Evolutionary conservation across 768 basidiomycete species (phyloP).

Genomic region (Tylopilus vinaceipallidus): DNA sequence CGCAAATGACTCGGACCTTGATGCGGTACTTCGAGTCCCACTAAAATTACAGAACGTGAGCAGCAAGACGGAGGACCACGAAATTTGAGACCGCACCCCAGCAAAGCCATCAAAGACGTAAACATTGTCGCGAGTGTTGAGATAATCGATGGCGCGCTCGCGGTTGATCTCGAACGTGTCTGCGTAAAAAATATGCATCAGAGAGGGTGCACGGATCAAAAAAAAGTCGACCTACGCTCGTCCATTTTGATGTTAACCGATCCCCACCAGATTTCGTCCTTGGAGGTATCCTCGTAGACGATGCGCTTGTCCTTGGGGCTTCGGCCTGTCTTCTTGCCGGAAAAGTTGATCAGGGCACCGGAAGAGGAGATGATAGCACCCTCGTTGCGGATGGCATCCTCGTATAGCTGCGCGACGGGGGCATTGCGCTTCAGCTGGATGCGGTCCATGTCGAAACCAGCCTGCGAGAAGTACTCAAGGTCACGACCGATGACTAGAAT

Average conservation of each 20-base stretch:
- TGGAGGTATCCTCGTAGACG: slow-evolving; percentile 94
- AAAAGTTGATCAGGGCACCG: slow-evolving; percentile 99
- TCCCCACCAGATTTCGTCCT: slow-evolving; percentile 99
- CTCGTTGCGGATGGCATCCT: slow-evolving; percentile 98
- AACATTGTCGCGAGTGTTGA: slow-evolving; percentile 97
- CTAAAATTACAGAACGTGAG: slow-evolving; percentile 38
- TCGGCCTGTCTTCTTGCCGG: slow-evolving; percentile 98
- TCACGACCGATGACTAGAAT: slow-evolving; percentile 83
- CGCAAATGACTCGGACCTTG: slow-evolving; percentile 99
- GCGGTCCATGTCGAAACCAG: slow-evolving; percentile 98
- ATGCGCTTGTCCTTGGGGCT: slow-evolving; percentile 99
- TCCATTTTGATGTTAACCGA: slow-evolving; percentile 99
- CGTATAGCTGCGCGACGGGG: slow-evolving; percentile 86
- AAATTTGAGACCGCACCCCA: slow-evolving; percentile 58
- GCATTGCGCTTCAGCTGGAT: slow-evolving; percentile 96
- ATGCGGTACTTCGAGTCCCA: slow-evolving; percentile 99
- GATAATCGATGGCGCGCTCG: slow-evolving; percentile 97
- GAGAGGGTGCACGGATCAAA: not conserved
- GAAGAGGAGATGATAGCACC: slow-evolving; percentile 96
- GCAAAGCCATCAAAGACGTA: slow-evolving; percentile 97
- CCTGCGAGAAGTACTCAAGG: slow-evolving; percentile 96
- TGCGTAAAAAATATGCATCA: slow-evolving; percentile 29
- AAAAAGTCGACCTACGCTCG: slow-evolving; percentile 60
- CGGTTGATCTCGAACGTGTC: slow-evolving; percentile 99
- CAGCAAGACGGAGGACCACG: not conserved